A percentile compares a stretch with the other conserved stretches of the same genome.
Evolutionary conservation across 768 basidiomycete species (phyloP).

Genomic region (Coprinopsis sp.): DNA sequence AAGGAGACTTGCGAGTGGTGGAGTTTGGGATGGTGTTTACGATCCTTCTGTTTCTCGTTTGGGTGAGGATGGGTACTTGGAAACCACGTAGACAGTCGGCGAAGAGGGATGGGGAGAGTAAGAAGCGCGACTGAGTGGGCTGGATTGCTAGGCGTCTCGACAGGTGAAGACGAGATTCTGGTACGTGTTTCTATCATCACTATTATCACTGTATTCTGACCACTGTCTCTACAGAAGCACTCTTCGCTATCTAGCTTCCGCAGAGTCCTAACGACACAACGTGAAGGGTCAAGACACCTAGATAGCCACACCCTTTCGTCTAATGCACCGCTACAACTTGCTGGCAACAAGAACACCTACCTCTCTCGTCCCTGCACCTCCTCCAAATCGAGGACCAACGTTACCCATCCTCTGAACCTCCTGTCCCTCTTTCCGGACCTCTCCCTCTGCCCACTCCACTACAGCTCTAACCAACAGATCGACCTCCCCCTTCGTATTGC

Average conservation of each 20-base stretch:
- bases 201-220: too few species aligned
- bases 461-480: constrained; percentile 50
- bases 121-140: too few species aligned
- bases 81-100: constrained; percentile 11
- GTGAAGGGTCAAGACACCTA: too few species aligned
- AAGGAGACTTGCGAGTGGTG: constrained; percentile 32
- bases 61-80: constrained; percentile 27
- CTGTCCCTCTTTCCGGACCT: constrained; percentile 12
- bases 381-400: neutral
- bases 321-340: too few species aligned
- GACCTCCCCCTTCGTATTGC: constrained; percentile 63
- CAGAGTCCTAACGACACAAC: too few species aligned
- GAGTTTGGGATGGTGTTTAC: constrained; percentile 36
- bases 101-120: too few species aligned
- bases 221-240: too few species aligned
- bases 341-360: neutral
- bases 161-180: too few species aligned
- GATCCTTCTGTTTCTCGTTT: constrained; percentile 34
- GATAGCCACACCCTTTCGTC: too few species aligned
- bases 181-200: too few species aligned
- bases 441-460: constrained; percentile 42
- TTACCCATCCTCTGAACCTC: neutral
- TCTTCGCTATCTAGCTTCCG: too few species aligned
- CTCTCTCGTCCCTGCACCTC: neutral
- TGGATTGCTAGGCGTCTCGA: too few species aligned